Percentiles rank a stretch among this genome's conserved stretches.
Evolutionary conservation across 2,329 filamentous ascomycete species (phyloP).

Genomic region (Neonectria ditissima): DNA sequence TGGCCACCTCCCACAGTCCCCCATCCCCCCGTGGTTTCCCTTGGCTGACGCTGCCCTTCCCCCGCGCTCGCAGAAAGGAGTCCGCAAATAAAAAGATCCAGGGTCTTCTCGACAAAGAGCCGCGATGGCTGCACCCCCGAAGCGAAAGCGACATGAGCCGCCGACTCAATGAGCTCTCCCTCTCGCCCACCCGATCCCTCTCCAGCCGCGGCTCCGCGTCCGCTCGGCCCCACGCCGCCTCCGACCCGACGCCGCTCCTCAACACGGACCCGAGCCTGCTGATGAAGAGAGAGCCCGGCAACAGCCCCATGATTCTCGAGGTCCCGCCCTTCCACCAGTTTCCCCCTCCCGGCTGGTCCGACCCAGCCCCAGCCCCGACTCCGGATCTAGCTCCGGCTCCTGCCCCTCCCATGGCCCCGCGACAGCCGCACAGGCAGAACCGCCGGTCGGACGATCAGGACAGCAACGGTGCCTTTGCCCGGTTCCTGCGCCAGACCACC

Average conservation of each 20-base stretch:
- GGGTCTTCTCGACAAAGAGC: constrained; percentile 67
- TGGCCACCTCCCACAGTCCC: no score
- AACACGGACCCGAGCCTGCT: constrained; percentile 31
- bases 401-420: background rate
- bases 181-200: constrained; percentile 50
- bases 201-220: constrained; percentile 33
- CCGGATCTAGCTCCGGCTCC: background rate
- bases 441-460: constrained; percentile 22
- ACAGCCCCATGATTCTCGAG: constrained; percentile 28
- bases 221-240: constrained; percentile 26
- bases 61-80: constrained; percentile 58
- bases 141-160: constrained; percentile 63
- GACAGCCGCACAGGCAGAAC: constrained; percentile 1
- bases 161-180: constrained; percentile 59
- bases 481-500: constrained; percentile 50
- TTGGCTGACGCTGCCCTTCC: background rate
- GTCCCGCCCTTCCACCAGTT: constrained; percentile 42
- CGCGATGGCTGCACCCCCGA: constrained; percentile 67
- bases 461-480: constrained; percentile 35
- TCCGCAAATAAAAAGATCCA: constrained; percentile 70
- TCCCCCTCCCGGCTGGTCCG: constrained; percentile 6
- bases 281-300: constrained; percentile 25
- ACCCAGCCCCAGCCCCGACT: constrained; percentile 8
- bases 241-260: constrained; percentile 33
- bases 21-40: background rate